phyloP scores from a whole-genome alignment of 177 flowering plant genomes.

The Tripterygium wilfordii region DNA sequence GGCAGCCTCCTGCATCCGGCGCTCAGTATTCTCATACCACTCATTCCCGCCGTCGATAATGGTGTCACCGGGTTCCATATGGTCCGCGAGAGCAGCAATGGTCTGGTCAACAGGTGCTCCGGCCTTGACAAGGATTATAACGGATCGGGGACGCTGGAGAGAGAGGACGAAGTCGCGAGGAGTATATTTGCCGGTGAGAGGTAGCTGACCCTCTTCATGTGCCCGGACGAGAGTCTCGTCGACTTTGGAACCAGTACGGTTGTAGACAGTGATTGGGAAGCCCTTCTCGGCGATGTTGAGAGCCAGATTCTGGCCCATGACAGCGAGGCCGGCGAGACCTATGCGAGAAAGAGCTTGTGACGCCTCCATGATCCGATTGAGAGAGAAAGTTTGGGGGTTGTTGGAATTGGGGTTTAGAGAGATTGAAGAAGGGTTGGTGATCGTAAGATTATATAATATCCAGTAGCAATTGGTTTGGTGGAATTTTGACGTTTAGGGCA shows the following conservation, averaged over 20 bases:
- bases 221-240: conserved; percentile 40
- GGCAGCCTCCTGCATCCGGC: conserved; percentile 24
- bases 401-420: conserved; percentile 1
- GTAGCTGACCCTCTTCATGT: conserved; percentile 30
- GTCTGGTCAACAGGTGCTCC: conserved; percentile 45
- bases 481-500: neutral
- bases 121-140: conserved; percentile 46
- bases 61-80: conserved; percentile 35
- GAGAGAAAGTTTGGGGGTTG: conserved; percentile 1
- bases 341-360: conserved; percentile 28
- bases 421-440: neutral
- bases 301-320: conserved; percentile 52
- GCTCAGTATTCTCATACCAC: conserved; percentile 48
- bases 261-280: conserved; percentile 53
- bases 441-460: neutral
- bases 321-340: conserved; percentile 49
- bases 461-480: neutral
- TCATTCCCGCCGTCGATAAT: conserved; percentile 51
- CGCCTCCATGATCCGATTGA: conserved; percentile 29
- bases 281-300: too few species aligned
- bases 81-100: conserved; percentile 30
- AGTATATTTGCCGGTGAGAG: conserved; percentile 33
- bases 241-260: conserved; percentile 42
- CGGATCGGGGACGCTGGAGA: conserved; percentile 35
- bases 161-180: conserved; percentile 50